These are phyloP conservation scores for Neoboletus magnificus DNA, from an alignment of 768 basidiomycete genomes.

Conservation along the genomic window DNA sequence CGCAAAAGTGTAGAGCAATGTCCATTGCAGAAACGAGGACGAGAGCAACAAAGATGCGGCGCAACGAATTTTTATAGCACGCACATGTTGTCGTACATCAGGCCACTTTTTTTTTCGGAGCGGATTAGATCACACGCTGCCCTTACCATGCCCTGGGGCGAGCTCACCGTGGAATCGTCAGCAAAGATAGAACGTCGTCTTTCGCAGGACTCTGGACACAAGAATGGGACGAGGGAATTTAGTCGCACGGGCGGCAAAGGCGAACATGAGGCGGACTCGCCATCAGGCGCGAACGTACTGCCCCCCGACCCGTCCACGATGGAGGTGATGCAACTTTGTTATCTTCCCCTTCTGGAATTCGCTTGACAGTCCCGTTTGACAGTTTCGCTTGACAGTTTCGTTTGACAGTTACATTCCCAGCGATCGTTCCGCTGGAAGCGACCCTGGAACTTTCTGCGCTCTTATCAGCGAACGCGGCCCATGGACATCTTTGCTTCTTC, in stretches of 20 bases:
- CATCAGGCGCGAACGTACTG: neutral
- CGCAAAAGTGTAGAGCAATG: slow-evolving; percentile 61
- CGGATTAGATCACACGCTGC: slow-evolving; percentile 15
- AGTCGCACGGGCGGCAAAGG: neutral
- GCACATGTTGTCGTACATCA: slow-evolving; percentile 18
- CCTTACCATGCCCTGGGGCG: neutral
- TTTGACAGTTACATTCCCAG: neutral
- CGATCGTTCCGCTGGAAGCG: slow-evolving; percentile 10
- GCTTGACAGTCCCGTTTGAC: too few relatives aligned
- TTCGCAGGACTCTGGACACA: neutral
- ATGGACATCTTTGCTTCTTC: neutral
- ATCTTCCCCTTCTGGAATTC: slow-evolving; percentile 1
- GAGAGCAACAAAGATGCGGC: too few relatives aligned
- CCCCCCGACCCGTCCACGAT: neutral
- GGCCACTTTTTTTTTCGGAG: slow-evolving; percentile 31
- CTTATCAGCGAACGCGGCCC: slow-evolving; percentile 13
- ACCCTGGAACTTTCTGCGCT: slow-evolving; percentile 14
- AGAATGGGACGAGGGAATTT: neutral
- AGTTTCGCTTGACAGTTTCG: too few relatives aligned
- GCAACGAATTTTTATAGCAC: slow-evolving; percentile 20
- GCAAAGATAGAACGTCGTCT: neutral
- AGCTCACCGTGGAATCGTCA: neutral
- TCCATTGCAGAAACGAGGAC: slow-evolving; percentile 60
- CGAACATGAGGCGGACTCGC: neutral
- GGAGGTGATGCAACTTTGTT: neutral